Evolutionary conservation across 129 eudicot genomes (phyloP).

Genomic region (Scalesia atractyloides): DNA sequence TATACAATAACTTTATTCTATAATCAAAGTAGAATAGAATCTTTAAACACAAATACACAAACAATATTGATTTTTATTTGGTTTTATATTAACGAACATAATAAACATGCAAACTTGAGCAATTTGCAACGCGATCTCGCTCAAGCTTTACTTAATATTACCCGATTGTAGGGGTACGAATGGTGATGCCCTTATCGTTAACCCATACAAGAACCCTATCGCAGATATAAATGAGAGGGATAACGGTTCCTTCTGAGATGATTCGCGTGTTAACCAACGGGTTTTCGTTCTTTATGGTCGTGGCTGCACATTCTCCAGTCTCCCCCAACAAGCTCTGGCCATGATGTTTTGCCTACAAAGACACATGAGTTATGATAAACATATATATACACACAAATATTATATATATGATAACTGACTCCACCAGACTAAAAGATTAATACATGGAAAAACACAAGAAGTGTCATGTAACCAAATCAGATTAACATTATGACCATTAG

Average conservation of each 20-base stretch:
- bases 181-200: constrained; percentile 7
- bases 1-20: not conserved
- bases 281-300: constrained; percentile 19
- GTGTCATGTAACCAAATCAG: too few species aligned
- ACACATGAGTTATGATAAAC: not conserved
- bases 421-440: too few species aligned
- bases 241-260: constrained; percentile 24
- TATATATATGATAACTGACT: too few species aligned
- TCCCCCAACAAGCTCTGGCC: constrained; percentile 24
- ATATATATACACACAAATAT: too few species aligned
- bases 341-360: constrained; percentile 21
- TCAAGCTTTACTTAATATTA: not conserved
- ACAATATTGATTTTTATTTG: not conserved
- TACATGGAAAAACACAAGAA: too few species aligned
- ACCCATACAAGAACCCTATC: constrained; percentile 38
- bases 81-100: not conserved
- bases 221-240: constrained; percentile 20
- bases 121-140: not conserved
- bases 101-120: not conserved
- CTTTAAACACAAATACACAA: not conserved
- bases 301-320: constrained; percentile 12
- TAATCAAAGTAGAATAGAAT: not conserved
- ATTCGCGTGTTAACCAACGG: constrained; percentile 19
- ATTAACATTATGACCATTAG: too few species aligned
- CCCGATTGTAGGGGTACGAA: constrained; percentile 2